Evolutionary conservation across 805 yeast species (phyloP), one percentile per base, ranked within the genome.

Genomic region (Myxozyma vanderwaltii): DNA sequence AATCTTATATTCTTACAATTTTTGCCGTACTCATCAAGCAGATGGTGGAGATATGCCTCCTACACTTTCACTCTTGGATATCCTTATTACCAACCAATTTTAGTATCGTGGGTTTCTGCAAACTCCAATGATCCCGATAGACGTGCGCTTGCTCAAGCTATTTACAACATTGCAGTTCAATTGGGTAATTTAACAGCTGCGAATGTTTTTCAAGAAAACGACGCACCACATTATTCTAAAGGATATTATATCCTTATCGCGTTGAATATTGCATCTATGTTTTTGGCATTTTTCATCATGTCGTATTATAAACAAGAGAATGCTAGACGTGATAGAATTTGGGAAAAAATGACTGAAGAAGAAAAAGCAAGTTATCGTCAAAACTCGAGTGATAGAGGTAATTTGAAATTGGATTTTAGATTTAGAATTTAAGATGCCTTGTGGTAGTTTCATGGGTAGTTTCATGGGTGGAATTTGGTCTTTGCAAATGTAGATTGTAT

Each of bases 121-220:
- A 85, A 85, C 67, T 78, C 88, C 10, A 81, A 83, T 68, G 77
- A 86, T 1, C 86, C 86, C 27, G 72, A 85, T 23, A 74, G 82
- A 2, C 76, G 91, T 64, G 81, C 90, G 0, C 84, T 86, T 3
- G 79, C 86, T 19, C 82, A 88, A 0, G 83, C 90, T 0, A 61
- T 86, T 44, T 85, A 81, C 68, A 86, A 86, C 67, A 84, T 85
- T 76, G 79, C 78, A 67, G 84, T 82, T 0, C 91, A 86, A 68
- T 75, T 82, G 0, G 88, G 84, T 0, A 70, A 75, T 27, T 82
- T 86, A 47, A 74, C 81, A 7, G 75, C 83, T 2, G 74, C 84
- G 13, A 81, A 85, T 66, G 77, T 86, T 6, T 87, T 85, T 70
- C 71, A 83, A 51, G 70, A 69, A 1, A 78, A 76, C 41, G 91